Evolutionary conservation across 2,329 filamentous ascomycete species (phyloP).

Genomic region (Ambrosiella beaveri): DNA sequence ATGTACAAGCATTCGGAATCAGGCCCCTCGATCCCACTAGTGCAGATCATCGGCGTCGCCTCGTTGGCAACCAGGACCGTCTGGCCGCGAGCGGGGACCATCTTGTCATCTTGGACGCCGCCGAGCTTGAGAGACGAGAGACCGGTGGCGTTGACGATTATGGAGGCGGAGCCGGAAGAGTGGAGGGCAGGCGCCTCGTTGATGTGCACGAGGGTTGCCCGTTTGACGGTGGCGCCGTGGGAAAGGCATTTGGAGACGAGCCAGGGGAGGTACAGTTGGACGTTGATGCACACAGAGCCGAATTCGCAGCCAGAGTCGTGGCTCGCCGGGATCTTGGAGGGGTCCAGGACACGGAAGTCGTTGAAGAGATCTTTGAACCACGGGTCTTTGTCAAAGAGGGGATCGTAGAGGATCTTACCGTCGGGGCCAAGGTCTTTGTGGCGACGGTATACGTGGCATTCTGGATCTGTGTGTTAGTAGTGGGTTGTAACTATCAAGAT

Average conservation of each 20-base stretch:
- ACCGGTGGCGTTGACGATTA: conserved; percentile 76
- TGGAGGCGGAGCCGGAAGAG: conserved; percentile 15
- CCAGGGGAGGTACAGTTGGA: conserved; percentile 72
- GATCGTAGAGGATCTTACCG: conserved; percentile 35
- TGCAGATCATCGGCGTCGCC: conserved; percentile 48
- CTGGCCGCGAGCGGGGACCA: conserved; percentile 68
- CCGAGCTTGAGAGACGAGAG: conserved; percentile 58
- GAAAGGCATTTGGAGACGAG: conserved; percentile 64
- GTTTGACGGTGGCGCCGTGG: conserved; percentile 50
- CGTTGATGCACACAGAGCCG: conserved; percentile 82
- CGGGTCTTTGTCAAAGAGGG: conserved; percentile 45
- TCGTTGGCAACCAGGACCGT: conserved; percentile 71
- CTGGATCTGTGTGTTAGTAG: conserved; percentile 19
- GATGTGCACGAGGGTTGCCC: conserved; percentile 51
- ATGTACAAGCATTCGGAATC: conserved; percentile 58
- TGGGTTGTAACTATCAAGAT: not conserved
- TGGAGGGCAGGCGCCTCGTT: conserved; percentile 35
- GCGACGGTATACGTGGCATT: conserved; percentile 33
- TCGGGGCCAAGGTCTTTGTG: conserved; percentile 38
- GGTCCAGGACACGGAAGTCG: conserved; percentile 47
- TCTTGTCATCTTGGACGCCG: conserved; percentile 57
- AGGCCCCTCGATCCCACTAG: conserved; percentile 58
- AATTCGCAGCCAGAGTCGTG: conserved; percentile 60
- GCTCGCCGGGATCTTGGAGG: conserved; percentile 41
- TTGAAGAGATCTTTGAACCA: conserved; percentile 60